Percentiles rank a stretch among this genome's conserved stretches.
Evolutionary conservation across 805 yeast species (phyloP).

Genomic region (Saccharomycopsis guyanensis): DNA sequence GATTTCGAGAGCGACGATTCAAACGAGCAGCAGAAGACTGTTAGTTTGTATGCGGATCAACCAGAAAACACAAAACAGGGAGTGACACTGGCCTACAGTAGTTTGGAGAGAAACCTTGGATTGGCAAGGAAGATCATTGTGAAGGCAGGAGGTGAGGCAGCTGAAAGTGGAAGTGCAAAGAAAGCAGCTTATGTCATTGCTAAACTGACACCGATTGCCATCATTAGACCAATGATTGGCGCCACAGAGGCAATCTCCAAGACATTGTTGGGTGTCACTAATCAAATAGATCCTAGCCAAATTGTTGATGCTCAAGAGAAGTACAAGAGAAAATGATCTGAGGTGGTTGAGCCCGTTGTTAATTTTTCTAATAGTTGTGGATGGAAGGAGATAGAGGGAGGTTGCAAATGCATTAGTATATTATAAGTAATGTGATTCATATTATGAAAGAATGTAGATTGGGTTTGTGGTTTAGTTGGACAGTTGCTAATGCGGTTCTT

Average conservation of each 20-base stretch:
- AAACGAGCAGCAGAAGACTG: constrained; percentile 32
- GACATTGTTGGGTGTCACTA: constrained; percentile 75
- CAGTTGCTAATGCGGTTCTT: no score
- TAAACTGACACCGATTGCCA: constrained; percentile 70
- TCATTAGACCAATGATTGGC: constrained; percentile 83
- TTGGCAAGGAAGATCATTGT: constrained; percentile 58
- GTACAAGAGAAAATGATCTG: constrained; percentile 41
- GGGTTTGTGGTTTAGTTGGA: no score
- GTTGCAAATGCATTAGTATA: no score
- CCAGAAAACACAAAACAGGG: constrained; percentile 71
- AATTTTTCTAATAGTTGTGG: not conserved
- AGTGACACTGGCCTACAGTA: constrained; percentile 59
- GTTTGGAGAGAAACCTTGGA: constrained; percentile 59
- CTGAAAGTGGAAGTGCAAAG: constrained; percentile 57
- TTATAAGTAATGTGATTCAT: no score
- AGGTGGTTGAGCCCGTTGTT: not conserved
- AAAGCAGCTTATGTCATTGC: constrained; percentile 62
- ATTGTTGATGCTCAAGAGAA: constrained; percentile 55
- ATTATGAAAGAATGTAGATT: no score
- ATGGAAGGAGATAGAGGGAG: not conserved
- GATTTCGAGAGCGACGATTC: constrained; percentile 19
- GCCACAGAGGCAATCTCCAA: constrained; percentile 85
- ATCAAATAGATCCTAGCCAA: constrained; percentile 65
- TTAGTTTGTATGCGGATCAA: constrained; percentile 79
- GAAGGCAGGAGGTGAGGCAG: constrained; percentile 52